A percentile compares a stretch with the other conserved stretches of the same genome.
Evolutionary conservation across 108 stramenopile species (phyloP).

Genomic region (Cyclotella baltica): DNA sequence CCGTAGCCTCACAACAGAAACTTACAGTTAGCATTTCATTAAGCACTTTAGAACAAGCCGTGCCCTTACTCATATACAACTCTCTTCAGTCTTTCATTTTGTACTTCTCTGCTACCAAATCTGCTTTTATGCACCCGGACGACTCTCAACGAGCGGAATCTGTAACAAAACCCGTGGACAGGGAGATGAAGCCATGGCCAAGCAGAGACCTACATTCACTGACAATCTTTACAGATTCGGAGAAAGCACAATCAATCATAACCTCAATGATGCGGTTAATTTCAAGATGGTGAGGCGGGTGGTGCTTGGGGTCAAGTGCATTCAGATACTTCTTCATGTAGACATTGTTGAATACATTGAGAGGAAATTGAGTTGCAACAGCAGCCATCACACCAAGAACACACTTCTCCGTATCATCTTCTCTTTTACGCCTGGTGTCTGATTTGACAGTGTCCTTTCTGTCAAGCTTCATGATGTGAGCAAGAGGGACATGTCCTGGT

Average conservation of each 20-base stretch:
- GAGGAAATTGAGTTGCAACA: neutral
- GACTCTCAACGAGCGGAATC: neutral
- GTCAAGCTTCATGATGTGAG: neutral
- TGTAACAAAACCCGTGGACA: neutral
- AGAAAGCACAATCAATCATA: neutral
- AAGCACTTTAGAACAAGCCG: too few relatives aligned
- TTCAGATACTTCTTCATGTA: neutral
- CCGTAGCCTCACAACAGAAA: too few relatives aligned
- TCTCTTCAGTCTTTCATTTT: neutral
- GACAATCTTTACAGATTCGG: neutral
- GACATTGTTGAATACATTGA: neutral
- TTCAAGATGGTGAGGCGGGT: neutral
- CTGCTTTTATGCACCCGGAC: neutral
- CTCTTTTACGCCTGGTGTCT: neutral
- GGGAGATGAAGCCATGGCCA: slow-evolving; percentile 3
- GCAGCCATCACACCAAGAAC: slow-evolving; percentile 9
- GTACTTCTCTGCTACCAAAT: slow-evolving; percentile 4
- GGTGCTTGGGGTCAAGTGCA: neutral
- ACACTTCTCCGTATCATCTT: neutral
- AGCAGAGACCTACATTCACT: neutral
- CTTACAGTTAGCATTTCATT: too few relatives aligned
- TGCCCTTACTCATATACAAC: slow-evolving; percentile 6
- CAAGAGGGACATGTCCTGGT: neutral
- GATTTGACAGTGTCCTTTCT: neutral
- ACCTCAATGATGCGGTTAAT: neutral